Evolutionary conservation across 306 rosid genomes (phyloP).

Genomic region (Vigna trinervia): DNA sequence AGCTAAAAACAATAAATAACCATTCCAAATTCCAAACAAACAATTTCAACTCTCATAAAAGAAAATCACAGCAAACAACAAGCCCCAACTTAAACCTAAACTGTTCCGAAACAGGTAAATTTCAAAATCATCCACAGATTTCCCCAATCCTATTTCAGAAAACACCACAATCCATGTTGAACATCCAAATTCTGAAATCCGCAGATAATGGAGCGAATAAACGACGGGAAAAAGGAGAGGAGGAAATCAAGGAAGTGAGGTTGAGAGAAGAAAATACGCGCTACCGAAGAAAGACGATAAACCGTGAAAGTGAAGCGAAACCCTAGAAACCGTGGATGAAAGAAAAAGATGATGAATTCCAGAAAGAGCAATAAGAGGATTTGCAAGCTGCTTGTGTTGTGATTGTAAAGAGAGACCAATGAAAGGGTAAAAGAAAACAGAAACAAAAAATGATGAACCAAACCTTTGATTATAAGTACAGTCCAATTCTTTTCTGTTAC

Average conservation of each 20-base stretch:
- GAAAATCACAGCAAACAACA: not conserved
- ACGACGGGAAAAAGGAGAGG: not conserved
- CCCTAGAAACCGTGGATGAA: conserved; percentile 40
- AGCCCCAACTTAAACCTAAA: conserved; percentile 40
- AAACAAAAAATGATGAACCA: not conserved
- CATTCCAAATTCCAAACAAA: not conserved
- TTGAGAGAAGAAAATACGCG: not conserved
- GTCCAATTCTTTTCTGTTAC: too few relatives aligned
- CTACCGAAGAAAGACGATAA: conserved; percentile 33
- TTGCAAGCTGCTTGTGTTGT: not conserved
- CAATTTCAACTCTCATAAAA: not conserved
- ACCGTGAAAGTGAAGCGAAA: conserved; percentile 31
- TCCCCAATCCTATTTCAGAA: conserved; percentile 6
- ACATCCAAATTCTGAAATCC: conserved; percentile 1
- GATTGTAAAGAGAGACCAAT: not conserved
- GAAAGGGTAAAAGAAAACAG: not conserved
- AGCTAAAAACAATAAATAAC: conserved; percentile 16
- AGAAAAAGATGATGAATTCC: conserved; percentile 1
- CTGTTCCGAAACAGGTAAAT: conserved; percentile 19
- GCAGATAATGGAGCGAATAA: conserved; percentile 8
- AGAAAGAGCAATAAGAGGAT: conserved; percentile 31
- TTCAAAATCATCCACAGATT: conserved; percentile 25
- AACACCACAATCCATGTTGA: conserved; percentile 3
- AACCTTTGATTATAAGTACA: not conserved
- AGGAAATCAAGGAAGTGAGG: conserved; percentile 2